These are phyloP conservation scores for Tylopilus plumbeoviolaceoides DNA, from an alignment of 768 basidiomycete genomes.

Conservation along the genomic window DNA sequence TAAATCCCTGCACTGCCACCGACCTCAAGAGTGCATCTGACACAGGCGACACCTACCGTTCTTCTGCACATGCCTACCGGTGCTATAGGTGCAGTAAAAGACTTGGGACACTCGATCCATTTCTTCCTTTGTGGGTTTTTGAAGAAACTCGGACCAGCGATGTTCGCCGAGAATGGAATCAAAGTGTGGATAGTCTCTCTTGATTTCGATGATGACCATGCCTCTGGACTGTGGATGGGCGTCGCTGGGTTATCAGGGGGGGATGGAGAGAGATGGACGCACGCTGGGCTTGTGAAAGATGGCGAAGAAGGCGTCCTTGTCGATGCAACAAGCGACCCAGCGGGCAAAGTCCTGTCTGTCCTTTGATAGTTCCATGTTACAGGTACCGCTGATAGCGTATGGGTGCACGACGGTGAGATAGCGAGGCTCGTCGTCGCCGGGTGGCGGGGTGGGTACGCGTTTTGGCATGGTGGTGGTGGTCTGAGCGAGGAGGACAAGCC, in stretches of 20 bases:
- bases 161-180: slow-evolving; percentile 40
- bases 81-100: slow-evolving; percentile 38
- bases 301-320: slow-evolving; percentile 33
- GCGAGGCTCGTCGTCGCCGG: slow-evolving; percentile 40
- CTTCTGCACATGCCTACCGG: slow-evolving; percentile 42
- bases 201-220: slow-evolving; percentile 44
- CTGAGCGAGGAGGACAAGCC: not conserved
- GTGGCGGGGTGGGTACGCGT: slow-evolving; percentile 40
- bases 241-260: slow-evolving; percentile 1
- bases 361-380: slow-evolving; percentile 37
- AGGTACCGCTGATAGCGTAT: slow-evolving; percentile 35
- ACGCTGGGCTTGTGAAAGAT: slow-evolving; percentile 45
- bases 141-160: slow-evolving; percentile 39
- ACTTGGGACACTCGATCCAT: slow-evolving; percentile 27
- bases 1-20: not conserved
- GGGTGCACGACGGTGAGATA: slow-evolving; percentile 45
- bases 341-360: slow-evolving; percentile 37
- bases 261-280: slow-evolving; percentile 16
- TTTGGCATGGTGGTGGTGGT: slow-evolving; percentile 34
- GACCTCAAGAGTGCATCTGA: not conserved
- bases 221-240: slow-evolving; percentile 33
- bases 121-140: slow-evolving; percentile 29
- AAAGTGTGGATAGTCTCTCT: slow-evolving; percentile 28
- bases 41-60: slow-evolving; percentile 33
- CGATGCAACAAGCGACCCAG: slow-evolving; percentile 43